Base-by-base conservation (phyloP, 495 filamentous ascomycete species). In the Pseudevernia furfuracea region DNA sequence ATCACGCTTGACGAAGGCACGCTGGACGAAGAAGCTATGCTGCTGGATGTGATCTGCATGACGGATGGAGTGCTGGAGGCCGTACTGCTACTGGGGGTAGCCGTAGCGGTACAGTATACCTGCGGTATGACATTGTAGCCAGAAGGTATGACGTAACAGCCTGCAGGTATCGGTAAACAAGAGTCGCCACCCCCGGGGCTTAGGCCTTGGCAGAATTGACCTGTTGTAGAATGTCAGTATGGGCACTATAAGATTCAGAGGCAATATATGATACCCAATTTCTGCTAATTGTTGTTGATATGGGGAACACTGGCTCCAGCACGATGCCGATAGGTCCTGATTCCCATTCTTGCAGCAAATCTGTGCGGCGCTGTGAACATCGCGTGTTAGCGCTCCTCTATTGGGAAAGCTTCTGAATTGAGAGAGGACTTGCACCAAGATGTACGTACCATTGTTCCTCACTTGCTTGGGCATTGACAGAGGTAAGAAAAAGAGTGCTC, bases 111-210 rank as follows among this genome's bases (percentile, higher is more conserved):
- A n/a, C 58, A 60, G 15, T 41, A 34, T 6, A 60, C 9, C 14
- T 41, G 25, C 6, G 58, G 58, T 28, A 41, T 21, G 10, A 60
- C 58, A 38, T 60, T 60, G 36, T 60, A 60, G 38, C 58, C 58
- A 32, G 58, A 60, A 19, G 58, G 58, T 15, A 60, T 37, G 11
- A 60, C 58, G 43, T 60, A 60, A 34, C 58, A 60, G 17, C 58
- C 58, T 19, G 58, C 58, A 3, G 58, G 58, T 39, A 60, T 60
- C 7, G 37, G 43, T 12, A 60, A 43, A 43, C 58, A 60, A 9
- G 38, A 28, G 43, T 43, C 58, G 37, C 36, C 25, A 46, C 58
- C 37, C 1, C 58, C 58, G 1, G 58, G 58, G 23, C 38, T 15
- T 32, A 43, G 43, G 36, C 9, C 58, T 41, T 53, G 49, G 15